Conservation (phyloP, 805 yeast species). For the Zygotorulaspora sp. region DNA sequence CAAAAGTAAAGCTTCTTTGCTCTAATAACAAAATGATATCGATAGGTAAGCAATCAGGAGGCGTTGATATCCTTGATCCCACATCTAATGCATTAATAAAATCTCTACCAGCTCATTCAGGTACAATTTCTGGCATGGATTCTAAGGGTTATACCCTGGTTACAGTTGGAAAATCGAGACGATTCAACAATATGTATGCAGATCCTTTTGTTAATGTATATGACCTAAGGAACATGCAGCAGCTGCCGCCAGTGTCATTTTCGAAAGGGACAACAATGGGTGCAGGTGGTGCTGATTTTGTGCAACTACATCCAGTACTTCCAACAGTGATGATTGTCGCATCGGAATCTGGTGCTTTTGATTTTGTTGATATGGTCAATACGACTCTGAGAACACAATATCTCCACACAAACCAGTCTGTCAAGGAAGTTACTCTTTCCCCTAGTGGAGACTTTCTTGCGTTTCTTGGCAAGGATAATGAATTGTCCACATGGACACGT, state of each 20-base stretch:
- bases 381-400: constrained; percentile 46
- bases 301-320: constrained; percentile 78
- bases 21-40: constrained; percentile 51
- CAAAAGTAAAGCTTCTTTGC: constrained; percentile 45
- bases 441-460: constrained; percentile 72
- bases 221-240: constrained; percentile 68
- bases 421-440: constrained; percentile 35
- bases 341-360: constrained; percentile 75
- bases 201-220: constrained; percentile 83
- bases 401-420: constrained; percentile 35
- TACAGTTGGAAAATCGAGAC: constrained; percentile 75
- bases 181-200: constrained; percentile 51
- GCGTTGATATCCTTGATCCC: constrained; percentile 62
- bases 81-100: constrained; percentile 44
- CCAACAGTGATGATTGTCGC: constrained; percentile 73
- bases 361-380: constrained; percentile 76
- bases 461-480: constrained; percentile 59
- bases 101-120: constrained; percentile 55
- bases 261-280: constrained; percentile 44
- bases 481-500: constrained; percentile 38
- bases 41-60: constrained; percentile 56
- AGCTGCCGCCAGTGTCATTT: constrained; percentile 76
- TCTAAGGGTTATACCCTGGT: constrained; percentile 61
- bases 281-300: constrained; percentile 80
- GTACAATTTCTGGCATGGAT: constrained; percentile 59